phyloP scores from a whole-genome alignment of 2,329 filamentous ascomycete species.

The Leptoxyphium fumago region DNA sequence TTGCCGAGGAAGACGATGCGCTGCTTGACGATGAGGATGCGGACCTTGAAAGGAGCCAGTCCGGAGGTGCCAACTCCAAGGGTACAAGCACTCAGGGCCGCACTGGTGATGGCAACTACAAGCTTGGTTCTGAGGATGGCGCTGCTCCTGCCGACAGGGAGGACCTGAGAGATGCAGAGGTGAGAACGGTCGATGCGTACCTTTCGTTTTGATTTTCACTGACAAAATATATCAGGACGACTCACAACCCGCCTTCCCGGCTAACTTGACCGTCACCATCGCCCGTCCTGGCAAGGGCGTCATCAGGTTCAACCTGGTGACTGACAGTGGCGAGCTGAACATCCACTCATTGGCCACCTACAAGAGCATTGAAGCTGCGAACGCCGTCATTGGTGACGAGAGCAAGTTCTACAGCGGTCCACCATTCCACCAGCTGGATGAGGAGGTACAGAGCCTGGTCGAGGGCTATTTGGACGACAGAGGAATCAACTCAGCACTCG shows the following conservation, averaged over 20 bases:
- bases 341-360: constrained; percentile 89
- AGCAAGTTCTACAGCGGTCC: constrained; percentile 82
- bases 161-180: constrained; percentile 40
- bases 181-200: background rate
- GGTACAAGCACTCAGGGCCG: constrained; percentile 39
- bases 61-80: constrained; percentile 42
- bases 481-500: constrained; percentile 73
- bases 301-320: constrained; percentile 71
- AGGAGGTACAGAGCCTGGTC: constrained; percentile 83
- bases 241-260: constrained; percentile 52
- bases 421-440: constrained; percentile 84
- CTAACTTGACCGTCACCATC: constrained; percentile 70
- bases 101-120: constrained; percentile 36
- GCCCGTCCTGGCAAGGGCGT: constrained; percentile 79
- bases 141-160: constrained; percentile 43
- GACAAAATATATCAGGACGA: constrained; percentile 24
- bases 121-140: constrained; percentile 41
- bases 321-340: constrained; percentile 71
- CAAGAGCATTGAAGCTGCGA: constrained; percentile 60
- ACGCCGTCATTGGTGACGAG: constrained; percentile 47
- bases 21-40: constrained; percentile 23
- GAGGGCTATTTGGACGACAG: constrained; percentile 92
- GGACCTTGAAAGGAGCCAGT: constrained; percentile 31
- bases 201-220: constrained; percentile 12
- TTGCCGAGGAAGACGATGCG: constrained; percentile 37